A percentile compares a stretch with the other conserved stretches of the same genome.
Evolutionary conservation across 177 flowering plant genomes (phyloP).

Genomic region (Tripterygium wilfordii): DNA sequence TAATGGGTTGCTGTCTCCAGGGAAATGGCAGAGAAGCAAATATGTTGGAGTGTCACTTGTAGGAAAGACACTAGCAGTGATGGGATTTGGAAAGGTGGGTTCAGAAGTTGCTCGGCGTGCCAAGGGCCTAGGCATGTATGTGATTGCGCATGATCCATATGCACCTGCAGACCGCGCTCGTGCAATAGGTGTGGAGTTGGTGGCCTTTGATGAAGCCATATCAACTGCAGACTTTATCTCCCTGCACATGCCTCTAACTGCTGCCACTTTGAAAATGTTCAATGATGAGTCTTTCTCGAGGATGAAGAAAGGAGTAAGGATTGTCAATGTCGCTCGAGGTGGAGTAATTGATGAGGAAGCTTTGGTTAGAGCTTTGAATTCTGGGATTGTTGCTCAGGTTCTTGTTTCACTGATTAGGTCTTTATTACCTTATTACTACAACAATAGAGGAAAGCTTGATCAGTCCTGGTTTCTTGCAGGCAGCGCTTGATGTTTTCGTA

Average conservation of each 20-base stretch:
- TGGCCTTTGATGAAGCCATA: slow-evolving; percentile 71
- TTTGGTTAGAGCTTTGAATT: slow-evolving; percentile 64
- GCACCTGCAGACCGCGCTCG: slow-evolving; percentile 90
- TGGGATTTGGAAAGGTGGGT: slow-evolving; percentile 90
- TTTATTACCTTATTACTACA: neutral
- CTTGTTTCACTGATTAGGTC: neutral
- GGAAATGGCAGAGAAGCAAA: slow-evolving; percentile 71
- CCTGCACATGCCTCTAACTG: slow-evolving; percentile 84
- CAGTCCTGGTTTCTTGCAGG: slow-evolving; percentile 30
- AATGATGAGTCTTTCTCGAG: slow-evolving; percentile 73
- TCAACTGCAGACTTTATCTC: slow-evolving; percentile 75
- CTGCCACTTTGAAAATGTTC: slow-evolving; percentile 60
- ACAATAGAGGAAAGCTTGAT: neutral
- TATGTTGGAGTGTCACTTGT: slow-evolving; percentile 87
- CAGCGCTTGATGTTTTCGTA: slow-evolving; percentile 89
- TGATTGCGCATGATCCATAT: slow-evolving; percentile 83
- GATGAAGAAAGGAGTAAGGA: slow-evolving; percentile 82
- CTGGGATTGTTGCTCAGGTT: slow-evolving; percentile 84
- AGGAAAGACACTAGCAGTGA: slow-evolving; percentile 71
- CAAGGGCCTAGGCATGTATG: slow-evolving; percentile 80
- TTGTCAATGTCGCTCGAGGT: slow-evolving; percentile 88
- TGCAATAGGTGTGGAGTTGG: slow-evolving; percentile 75
- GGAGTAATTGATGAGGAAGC: slow-evolving; percentile 93
- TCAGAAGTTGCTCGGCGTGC: slow-evolving; percentile 86
- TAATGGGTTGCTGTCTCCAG: slow-evolving; percentile 16